A percentile compares a stretch with the other conserved stretches of the same genome.
Evolutionary conservation across 1,284 basidiomycete species (phyloP).

Genomic region (Trichosporon faecale): DNA sequence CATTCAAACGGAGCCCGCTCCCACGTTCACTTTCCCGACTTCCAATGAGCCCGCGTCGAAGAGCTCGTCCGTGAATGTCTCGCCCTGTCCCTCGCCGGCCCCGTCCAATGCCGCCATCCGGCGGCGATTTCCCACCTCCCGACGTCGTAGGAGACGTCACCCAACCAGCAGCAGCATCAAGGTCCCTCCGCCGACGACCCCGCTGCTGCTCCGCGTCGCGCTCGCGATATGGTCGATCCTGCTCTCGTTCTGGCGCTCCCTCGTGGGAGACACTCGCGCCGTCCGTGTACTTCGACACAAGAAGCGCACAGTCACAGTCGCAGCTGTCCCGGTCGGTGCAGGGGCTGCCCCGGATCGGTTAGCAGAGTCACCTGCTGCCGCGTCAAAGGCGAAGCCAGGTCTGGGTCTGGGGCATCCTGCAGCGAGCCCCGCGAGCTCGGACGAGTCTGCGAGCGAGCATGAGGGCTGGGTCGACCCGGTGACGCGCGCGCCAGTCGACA

Average conservation of each 20-base stretch:
- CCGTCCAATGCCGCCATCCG: not conserved
- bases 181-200: constrained; percentile 45
- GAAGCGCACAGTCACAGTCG: constrained; percentile 12
- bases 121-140: not conserved
- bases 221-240: constrained; percentile 47
- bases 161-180: constrained; percentile 37
- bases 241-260: constrained; percentile 42
- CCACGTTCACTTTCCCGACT: constrained; percentile 6
- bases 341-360: constrained; percentile 2
- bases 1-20: not conserved
- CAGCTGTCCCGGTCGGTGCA: not conserved
- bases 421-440: constrained; percentile 10
- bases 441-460: constrained; percentile 14
- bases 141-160: constrained; percentile 13
- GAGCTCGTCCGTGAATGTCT: not conserved
- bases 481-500: constrained; percentile 37
- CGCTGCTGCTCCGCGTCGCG: constrained; percentile 40
- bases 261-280: constrained; percentile 49
- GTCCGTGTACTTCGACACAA: constrained; percentile 23
- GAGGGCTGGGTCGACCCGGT: constrained; percentile 47
- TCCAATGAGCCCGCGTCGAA: not conserved
- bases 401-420: not conserved
- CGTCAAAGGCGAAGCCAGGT: not conserved
- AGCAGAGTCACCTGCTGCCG: not conserved
- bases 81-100: not conserved